A percentile compares a stretch with the other conserved stretches of the same genome.
Evolutionary conservation across 345 rosid species (phyloP).

Genomic region (Eucalyptus cladocalyx): DNA sequence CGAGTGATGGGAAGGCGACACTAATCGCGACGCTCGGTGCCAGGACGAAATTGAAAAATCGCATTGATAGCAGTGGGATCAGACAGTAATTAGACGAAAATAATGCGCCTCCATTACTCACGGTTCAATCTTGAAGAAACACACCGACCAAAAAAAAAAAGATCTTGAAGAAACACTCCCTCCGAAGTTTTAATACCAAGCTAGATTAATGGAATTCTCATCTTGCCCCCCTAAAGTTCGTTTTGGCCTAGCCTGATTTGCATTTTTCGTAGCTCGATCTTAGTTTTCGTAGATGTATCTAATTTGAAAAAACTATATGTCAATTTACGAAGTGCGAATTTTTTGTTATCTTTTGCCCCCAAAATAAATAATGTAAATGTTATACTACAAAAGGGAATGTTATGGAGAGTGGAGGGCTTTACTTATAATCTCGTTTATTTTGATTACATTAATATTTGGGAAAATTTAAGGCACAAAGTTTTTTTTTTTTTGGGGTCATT

Average conservation of each 20-base stretch:
- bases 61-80: slow-evolving; percentile 25
- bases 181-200: neutral
- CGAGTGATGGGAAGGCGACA: neutral
- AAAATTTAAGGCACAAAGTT: neutral
- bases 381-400: neutral
- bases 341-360: neutral
- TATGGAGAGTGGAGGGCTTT: neutral
- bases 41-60: neutral
- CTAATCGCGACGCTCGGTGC: neutral
- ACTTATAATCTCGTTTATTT: neutral
- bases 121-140: neutral
- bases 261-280: neutral
- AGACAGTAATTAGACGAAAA: neutral
- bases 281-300: neutral
- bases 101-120: neutral
- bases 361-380: neutral
- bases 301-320: neutral
- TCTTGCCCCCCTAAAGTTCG: neutral
- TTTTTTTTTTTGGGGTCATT: too few species aligned
- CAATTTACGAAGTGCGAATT: neutral
- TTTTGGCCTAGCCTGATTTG: neutral
- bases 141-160: too few species aligned
- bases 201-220: neutral
- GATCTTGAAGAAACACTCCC: neutral
- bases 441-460: neutral